Conservation (phyloP, 768 basidiomycete genomes). For the Trametes coccinea region DNA sequence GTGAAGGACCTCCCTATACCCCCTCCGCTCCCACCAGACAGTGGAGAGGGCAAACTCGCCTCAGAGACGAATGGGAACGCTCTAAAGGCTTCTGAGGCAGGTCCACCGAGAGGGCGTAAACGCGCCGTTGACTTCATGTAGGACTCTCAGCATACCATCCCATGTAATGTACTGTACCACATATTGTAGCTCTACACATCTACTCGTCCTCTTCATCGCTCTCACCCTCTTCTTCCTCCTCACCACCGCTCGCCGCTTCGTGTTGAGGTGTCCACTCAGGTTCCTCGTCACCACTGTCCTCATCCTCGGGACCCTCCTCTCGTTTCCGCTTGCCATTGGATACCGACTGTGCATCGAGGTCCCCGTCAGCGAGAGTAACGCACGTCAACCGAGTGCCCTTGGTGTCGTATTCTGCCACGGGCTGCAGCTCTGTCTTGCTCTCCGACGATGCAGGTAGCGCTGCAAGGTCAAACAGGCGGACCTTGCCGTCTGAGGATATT, state of each 20-base stretch:
- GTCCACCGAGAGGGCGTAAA: constrained; percentile 23
- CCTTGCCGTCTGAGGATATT: constrained; percentile 87
- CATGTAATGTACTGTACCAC: constrained; percentile 2
- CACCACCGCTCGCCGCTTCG: constrained; percentile 36
- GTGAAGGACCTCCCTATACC: constrained; percentile 41
- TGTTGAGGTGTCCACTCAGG: constrained; percentile 31
- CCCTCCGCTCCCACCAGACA: background rate
- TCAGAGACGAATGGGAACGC: too few species aligned
- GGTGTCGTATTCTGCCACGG: constrained; percentile 74
- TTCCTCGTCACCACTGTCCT: constrained; percentile 39
- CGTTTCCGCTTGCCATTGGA: constrained; percentile 41
- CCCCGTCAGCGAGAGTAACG: constrained; percentile 55
- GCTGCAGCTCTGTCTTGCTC: constrained; percentile 42
- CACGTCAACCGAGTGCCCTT: constrained; percentile 88
- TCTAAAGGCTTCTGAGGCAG: background rate
- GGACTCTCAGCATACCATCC: constrained; percentile 9
- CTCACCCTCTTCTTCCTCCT: background rate
- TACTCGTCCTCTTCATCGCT: constrained; percentile 33
- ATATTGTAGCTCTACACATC: constrained; percentile 21
- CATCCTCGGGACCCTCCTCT: constrained; percentile 26
- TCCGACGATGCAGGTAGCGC: constrained; percentile 39
- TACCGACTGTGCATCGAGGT: constrained; percentile 23
- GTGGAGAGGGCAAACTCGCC: background rate
- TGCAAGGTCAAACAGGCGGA: constrained; percentile 74
- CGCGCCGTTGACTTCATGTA: constrained; percentile 31